phyloP scores from a whole-genome alignment of 306 rosid species.

The Vigna reflexopilosa region DNA sequence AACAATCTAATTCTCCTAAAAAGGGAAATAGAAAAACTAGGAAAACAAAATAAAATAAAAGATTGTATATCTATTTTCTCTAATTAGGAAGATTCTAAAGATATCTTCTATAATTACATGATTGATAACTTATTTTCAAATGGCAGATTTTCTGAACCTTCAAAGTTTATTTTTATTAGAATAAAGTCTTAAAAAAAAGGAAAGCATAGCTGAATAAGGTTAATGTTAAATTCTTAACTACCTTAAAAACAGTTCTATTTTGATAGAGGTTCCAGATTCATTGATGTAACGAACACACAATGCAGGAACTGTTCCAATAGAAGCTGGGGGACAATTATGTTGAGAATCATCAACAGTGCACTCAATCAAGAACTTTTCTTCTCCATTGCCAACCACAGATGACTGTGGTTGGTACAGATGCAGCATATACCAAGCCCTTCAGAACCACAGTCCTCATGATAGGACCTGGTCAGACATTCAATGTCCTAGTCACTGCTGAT shows the following conservation, averaged over 20 bases:
- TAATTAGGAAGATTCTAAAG: no score
- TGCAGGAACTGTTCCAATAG: slow-evolving; percentile 76
- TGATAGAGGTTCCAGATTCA: not conserved
- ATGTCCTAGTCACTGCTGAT: slow-evolving; percentile 73
- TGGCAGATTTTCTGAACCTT: not conserved
- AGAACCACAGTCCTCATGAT: slow-evolving; percentile 66
- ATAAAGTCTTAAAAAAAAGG: not conserved
- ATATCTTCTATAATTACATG: no score
- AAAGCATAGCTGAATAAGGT: not conserved
- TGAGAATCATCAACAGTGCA: slow-evolving; percentile 77
- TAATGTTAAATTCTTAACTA: not conserved
- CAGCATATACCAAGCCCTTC: slow-evolving; percentile 78
- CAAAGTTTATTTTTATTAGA: not conserved
- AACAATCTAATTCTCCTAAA: no score
- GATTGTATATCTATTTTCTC: no score
- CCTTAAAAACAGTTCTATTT: not conserved
- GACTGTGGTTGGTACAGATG: slow-evolving; percentile 84
- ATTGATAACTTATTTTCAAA: not conserved
- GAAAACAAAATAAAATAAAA: no score
- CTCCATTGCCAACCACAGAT: slow-evolving; percentile 76
- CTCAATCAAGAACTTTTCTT: slow-evolving; percentile 90
- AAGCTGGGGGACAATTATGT: slow-evolving; percentile 64
- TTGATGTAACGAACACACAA: slow-evolving; percentile 20
- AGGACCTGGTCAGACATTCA: slow-evolving; percentile 89
- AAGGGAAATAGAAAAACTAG: no score